Evolutionary conservation across 2,329 filamentous ascomycete species (phyloP).

Genomic region (Bretziella fagacearum): DNA sequence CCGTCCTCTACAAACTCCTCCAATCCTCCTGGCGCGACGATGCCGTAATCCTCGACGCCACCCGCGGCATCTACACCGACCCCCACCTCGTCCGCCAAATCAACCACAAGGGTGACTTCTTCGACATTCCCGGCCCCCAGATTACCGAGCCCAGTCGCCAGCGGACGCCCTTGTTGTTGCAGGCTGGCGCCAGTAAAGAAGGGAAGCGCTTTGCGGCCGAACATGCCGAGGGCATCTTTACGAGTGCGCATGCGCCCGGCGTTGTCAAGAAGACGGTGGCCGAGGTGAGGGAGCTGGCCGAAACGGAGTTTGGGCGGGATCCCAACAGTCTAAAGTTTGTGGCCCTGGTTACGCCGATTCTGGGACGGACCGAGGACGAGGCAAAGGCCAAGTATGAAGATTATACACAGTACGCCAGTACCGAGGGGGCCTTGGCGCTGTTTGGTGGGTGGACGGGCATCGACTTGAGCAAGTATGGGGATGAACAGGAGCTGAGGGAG

Average conservation of each 20-base stretch:
- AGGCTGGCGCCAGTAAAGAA: constrained; percentile 50
- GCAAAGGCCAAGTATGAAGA: constrained; percentile 46
- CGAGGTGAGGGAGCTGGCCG: constrained; percentile 38
- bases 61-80: constrained; percentile 38
- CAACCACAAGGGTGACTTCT: constrained; percentile 49
- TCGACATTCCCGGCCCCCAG: constrained; percentile 41
- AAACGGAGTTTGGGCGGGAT: constrained; percentile 37
- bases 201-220: constrained; percentile 51
- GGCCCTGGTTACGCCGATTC: constrained; percentile 46
- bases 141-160: constrained; percentile 51
- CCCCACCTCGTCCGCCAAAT: constrained; percentile 42
- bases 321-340: constrained; percentile 48
- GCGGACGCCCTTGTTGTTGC: constrained; percentile 49
- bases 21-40: constrained; percentile 51
- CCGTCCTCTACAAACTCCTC: constrained; percentile 49
- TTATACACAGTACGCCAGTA: constrained; percentile 40
- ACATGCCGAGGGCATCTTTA: constrained; percentile 56
- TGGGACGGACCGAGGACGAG: constrained; percentile 49
- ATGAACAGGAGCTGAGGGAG: constrained; percentile 46
- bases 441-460: constrained; percentile 60
- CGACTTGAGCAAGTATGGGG: constrained; percentile 38
- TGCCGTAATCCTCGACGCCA: constrained; percentile 42
- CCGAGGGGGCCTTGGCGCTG: constrained; percentile 48
- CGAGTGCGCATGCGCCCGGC: constrained; percentile 45
- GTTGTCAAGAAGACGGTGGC: constrained; percentile 45